Percentiles rank a stretch among this genome's conserved stretches.
phyloP scores from a whole-genome alignment of 257 asterid genomes.

The Solanum megistacrolobum region DNA sequence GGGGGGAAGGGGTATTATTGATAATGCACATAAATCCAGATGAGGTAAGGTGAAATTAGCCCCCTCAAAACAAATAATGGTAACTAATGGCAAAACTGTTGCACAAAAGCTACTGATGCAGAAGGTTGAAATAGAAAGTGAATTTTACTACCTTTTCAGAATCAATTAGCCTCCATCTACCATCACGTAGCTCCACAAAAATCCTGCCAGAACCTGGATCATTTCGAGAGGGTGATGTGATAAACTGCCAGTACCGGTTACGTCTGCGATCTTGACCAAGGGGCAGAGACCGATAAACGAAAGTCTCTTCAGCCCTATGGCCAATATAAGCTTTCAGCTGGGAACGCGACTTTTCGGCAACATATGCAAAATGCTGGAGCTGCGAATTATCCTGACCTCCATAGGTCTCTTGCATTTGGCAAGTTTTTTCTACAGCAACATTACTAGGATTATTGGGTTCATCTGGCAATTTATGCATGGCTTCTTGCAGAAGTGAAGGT shows the following conservation, averaged over 20 bases:
- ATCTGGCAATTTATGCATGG: conserved; percentile 30
- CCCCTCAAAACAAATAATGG: neutral
- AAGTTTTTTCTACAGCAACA: conserved; percentile 27
- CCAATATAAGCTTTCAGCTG: conserved; percentile 57
- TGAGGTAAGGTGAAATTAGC: neutral
- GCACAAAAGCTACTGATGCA: neutral
- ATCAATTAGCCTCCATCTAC: conserved; percentile 74
- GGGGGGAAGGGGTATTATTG: neutral
- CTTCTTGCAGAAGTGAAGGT: conserved; percentile 25
- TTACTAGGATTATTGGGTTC: conserved; percentile 21
- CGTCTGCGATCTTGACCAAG: conserved; percentile 85
- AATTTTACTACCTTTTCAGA: conserved; percentile 50
- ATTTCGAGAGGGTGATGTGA: conserved; percentile 51
- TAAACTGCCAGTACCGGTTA: conserved; percentile 82
- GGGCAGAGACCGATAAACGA: conserved; percentile 75
- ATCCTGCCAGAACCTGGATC: conserved; percentile 85
- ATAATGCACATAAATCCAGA: neutral
- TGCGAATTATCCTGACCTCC: conserved; percentile 27
- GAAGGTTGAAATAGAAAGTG: neutral
- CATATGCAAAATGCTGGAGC: conserved; percentile 51
- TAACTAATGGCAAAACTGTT: neutral
- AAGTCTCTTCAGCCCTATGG: conserved; percentile 69
- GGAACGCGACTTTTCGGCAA: conserved; percentile 65
- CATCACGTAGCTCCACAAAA: conserved; percentile 56
- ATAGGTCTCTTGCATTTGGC: conserved; percentile 25